These are phyloP conservation scores for Globisporangium iwayamae DNA, from an alignment of 352 stramenopile genomes.

Conservation along the genomic window DNA sequence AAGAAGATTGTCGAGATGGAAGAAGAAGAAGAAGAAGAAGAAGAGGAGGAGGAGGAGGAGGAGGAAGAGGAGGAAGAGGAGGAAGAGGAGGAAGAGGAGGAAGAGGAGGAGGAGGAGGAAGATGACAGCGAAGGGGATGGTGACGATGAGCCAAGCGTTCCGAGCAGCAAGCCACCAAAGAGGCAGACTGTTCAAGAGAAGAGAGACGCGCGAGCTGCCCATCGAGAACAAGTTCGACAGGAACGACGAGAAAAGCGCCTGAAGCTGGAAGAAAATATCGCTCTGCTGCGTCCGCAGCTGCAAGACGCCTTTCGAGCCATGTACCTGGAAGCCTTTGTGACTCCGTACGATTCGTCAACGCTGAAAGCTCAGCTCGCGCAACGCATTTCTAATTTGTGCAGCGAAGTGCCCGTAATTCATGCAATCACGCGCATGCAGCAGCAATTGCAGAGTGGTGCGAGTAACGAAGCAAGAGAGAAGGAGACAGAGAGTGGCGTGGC, in stretches of 20 bases:
- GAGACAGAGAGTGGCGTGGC: conserved; percentile 18
- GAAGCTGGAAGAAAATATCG: conserved; percentile 18
- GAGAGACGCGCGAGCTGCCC: conserved; percentile 14
- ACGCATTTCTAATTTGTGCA: conserved; percentile 27
- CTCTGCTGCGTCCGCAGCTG: conserved; percentile 24
- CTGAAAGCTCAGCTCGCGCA: conserved; percentile 26
- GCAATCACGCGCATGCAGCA: conserved; percentile 28
- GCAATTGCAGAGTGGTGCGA: not conserved
- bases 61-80: conserved; percentile 23
- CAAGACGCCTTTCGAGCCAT: conserved; percentile 29
- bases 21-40: conserved; percentile 20
- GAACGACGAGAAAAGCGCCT: conserved; percentile 17
- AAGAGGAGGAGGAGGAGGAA: conserved; percentile 12
- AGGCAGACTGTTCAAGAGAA: conserved; percentile 11
- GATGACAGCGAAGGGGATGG: conserved; percentile 11
- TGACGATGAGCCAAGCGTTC: not conserved
- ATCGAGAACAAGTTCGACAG: not conserved
- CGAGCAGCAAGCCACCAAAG: not conserved
- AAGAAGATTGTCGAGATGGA: conserved; percentile 23
- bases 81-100: conserved; percentile 12
- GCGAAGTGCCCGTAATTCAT: conserved; percentile 41
- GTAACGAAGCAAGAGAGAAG: not conserved
- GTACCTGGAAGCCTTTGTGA: conserved; percentile 23
- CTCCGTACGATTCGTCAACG: conserved; percentile 29
- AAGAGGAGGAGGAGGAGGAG: conserved; percentile 28